Percentiles rank a stretch among this genome's conserved stretches.
Evolutionary conservation across 441 rosid genomes (phyloP).

Genomic region (Jatropha multifida): DNA sequence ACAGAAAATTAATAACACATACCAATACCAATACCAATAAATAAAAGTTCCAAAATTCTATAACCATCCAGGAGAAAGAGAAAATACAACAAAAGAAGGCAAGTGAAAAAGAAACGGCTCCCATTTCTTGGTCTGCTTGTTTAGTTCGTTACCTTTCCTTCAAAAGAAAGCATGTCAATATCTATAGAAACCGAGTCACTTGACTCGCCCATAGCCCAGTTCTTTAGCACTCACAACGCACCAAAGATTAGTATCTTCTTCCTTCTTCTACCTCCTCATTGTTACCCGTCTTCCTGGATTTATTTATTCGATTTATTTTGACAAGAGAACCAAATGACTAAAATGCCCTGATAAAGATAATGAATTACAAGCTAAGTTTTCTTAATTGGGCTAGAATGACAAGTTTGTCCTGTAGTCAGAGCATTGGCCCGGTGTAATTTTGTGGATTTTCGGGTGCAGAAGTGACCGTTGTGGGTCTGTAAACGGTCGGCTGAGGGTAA

Average conservation of each 20-base stretch:
- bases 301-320: neutral
- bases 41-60: conserved; percentile 10
- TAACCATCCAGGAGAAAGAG: neutral
- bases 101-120: neutral
- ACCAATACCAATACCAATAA: conserved; percentile 6
- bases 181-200: conserved; percentile 65
- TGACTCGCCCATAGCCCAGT: conserved; percentile 53
- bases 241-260: neutral
- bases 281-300: neutral
- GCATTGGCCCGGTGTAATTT: neutral
- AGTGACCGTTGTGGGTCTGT: conserved; percentile 37
- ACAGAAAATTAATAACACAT: conserved; percentile 18
- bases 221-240: conserved; percentile 6
- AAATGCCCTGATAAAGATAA: neutral
- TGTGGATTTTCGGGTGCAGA: conserved; percentile 10
- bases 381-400: conserved; percentile 13
- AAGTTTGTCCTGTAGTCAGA: neutral
- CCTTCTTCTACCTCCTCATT: conserved; percentile 4
- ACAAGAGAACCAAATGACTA: neutral
- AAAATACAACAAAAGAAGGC: neutral
- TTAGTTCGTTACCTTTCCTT: conserved; percentile 57
- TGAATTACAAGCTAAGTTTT: neutral
- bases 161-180: conserved; percentile 55
- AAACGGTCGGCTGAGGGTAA: conserved; percentile 33
- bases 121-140: neutral